Percentiles rank a stretch among this genome's conserved stretches.
Conservation (phyloP, 495 filamentous ascomycete species). For the Geopyxis carbonaria region DNA sequence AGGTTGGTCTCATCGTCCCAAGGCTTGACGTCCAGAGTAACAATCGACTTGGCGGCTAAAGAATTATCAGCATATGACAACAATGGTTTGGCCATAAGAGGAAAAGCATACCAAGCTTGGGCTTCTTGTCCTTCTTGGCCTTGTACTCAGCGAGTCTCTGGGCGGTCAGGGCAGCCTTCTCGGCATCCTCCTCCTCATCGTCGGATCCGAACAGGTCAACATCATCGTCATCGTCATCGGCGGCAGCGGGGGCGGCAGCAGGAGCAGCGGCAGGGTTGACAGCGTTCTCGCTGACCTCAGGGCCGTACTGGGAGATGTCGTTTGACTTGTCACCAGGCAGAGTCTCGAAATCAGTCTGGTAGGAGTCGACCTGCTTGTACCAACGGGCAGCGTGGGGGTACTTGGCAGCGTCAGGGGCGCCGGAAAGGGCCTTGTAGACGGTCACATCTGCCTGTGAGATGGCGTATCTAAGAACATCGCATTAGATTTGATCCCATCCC, state of each 20-base stretch:
- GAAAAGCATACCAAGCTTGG: constrained; percentile 14
- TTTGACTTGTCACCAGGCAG: constrained; percentile 83
- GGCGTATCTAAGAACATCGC: constrained; percentile 43
- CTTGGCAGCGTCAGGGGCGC: constrained; percentile 58
- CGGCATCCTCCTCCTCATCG: constrained; percentile 85
- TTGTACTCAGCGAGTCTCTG: constrained; percentile 82
- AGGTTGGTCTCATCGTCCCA: constrained; percentile 52
- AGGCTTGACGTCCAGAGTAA: constrained; percentile 92
- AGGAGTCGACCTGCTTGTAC: constrained; percentile 95
- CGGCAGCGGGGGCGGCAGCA: constrained; percentile 48
- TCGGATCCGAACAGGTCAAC: constrained; percentile 78
- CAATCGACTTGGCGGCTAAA: constrained; percentile 75
- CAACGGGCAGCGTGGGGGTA: constrained; percentile 89
- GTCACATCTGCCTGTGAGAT: constrained; percentile 92
- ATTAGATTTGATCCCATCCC: constrained; percentile 12
- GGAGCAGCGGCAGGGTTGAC: constrained; percentile 73
- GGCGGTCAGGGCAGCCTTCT: constrained; percentile 64
- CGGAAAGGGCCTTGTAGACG: constrained; percentile 74
- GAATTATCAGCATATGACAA: constrained; percentile 1
- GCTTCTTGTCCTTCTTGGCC: constrained; percentile 62
- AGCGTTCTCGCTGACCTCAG: constrained; percentile 56
- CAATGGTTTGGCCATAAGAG: neutral
- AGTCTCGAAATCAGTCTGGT: constrained; percentile 74
- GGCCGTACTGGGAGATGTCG: constrained; percentile 78
- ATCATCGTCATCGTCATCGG: constrained; percentile 63